A percentile compares a stretch with the other conserved stretches of the same genome.
Conservation (phyloP, 345 rosid species). For the Populus davidiana region DNA sequence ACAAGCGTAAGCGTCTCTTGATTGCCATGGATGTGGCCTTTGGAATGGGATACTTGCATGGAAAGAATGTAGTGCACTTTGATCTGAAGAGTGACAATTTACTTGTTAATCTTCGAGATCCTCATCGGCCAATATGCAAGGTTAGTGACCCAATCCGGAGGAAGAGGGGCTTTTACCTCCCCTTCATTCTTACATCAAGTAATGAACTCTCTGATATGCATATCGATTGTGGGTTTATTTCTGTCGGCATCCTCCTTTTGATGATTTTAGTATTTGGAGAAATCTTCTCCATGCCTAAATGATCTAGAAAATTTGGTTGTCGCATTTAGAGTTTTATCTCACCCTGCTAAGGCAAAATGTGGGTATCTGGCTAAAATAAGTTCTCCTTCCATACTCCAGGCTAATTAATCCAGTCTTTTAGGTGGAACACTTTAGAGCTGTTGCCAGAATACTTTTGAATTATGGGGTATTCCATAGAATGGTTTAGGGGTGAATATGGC, state of each 20-base stretch:
- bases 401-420: background rate
- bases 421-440: background rate
- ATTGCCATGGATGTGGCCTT: constrained; percentile 75
- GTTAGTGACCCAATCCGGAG: constrained; percentile 27
- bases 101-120: constrained; percentile 70
- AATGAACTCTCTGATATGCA: background rate
- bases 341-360: background rate
- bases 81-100: constrained; percentile 74
- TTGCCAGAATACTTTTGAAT: background rate
- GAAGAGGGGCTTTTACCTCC: background rate
- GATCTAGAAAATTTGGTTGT: background rate
- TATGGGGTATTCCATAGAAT: background rate
- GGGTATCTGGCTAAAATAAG: background rate
- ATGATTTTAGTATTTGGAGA: background rate
- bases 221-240: background rate
- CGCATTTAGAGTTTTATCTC: background rate
- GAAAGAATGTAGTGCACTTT: constrained; percentile 65
- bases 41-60: constrained; percentile 75
- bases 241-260: background rate
- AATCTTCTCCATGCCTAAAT: background rate
- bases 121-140: constrained; percentile 74
- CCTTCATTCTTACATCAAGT: background rate
- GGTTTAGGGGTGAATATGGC: background rate
- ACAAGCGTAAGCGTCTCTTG: constrained; percentile 54
- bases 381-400: background rate